Evolutionary conservation across 108 stramenopile species (phyloP), one percentile per base, ranked within the genome.

Genomic region (Cyclotella cryptica): DNA sequence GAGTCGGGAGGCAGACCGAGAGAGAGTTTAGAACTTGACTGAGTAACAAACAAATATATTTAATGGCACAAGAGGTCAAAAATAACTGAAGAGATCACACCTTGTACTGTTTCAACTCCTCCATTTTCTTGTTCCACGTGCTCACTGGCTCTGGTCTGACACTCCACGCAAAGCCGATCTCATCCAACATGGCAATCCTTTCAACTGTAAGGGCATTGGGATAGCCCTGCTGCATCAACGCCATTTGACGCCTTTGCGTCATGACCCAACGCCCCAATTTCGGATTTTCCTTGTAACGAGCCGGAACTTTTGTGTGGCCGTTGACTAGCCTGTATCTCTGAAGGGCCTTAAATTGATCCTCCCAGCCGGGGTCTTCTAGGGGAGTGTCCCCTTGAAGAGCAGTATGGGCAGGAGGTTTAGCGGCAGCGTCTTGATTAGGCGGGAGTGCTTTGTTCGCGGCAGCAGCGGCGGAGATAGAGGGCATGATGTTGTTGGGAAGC

Each of bases 141-240:
- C 29, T 59, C 15, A 39, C 40, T 41, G 72, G 72, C 35, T 79
- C 74, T 3, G 78, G 74, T 15, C 66, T 61, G 4, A 79, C 46
- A 8, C 30, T 84, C 92, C 92, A 93, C 62, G 87, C 77, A 70
- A 93, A 93, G 2, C 89, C 90, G 39, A 93, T 86, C 14, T 73
- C 61, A 53, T 93, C 89, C 13, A 93, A 75, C 10, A 84, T 85
- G 1, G 70, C 61, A 22, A 87, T 69, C 6, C 89, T 84, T 44
- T 93, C 89, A 0, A 64, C 76, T 6, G 92, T 90, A 21, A 93
- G 51, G 0, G 71, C 64, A 42, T 68, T 80, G 44, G 79, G 67
- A 47, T 40, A 63, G 0, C 74, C 74, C 40, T 80, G 74, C 64
- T 51, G 42, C 39, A 79, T 62, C 14, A 74, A 43, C 14, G 72